Conservation (phyloP, 108 stramenopile genomes). For the Pseudonitzschia pungens region DNA sequence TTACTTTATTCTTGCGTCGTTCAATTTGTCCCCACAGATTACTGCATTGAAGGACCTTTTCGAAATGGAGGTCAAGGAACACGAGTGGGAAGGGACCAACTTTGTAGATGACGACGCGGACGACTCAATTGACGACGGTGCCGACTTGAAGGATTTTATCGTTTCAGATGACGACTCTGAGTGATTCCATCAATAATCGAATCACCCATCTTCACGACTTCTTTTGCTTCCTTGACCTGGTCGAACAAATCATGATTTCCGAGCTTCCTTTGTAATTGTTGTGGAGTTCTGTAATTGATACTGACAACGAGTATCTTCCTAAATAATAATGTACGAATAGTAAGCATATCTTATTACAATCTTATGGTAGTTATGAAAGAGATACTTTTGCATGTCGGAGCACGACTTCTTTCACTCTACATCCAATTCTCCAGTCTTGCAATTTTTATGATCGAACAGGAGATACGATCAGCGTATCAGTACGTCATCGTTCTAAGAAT, state of each 20-base stretch:
- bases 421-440: no score
- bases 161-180: not conserved
- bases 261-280: no score
- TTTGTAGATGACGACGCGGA: not conserved
- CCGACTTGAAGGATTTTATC: constrained; percentile 1
- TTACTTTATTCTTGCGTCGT: not conserved
- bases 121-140: not conserved
- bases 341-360: no score
- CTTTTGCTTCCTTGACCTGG: not conserved
- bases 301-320: no score
- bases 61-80: not conserved
- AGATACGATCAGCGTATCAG: no score
- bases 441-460: no score
- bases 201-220: not conserved
- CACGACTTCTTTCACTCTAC: no score
- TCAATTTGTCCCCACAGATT: not conserved
- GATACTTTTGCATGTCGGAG: no score
- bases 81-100: not conserved
- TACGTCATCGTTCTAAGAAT: not conserved
- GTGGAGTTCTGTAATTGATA: no score
- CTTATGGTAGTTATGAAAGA: no score
- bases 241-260: no score
- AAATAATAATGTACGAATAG: no score
- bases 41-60: constrained; percentile 9
- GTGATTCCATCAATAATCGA: not conserved